Evolutionary conservation across 495 filamentous ascomycete species (phyloP).

Genomic region (Penicillium bialowiezense): DNA sequence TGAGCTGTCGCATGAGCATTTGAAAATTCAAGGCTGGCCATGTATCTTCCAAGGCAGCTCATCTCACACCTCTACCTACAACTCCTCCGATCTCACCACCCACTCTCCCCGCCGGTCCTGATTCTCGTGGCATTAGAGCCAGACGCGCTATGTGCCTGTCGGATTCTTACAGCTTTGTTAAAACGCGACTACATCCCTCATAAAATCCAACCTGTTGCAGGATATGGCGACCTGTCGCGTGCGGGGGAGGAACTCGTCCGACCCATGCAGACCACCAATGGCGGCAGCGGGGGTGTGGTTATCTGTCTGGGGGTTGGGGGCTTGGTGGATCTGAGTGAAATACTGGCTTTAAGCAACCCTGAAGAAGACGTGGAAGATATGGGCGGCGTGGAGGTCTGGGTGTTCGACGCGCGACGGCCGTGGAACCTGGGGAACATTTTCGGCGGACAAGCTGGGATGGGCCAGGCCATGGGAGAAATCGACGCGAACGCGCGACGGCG

Average conservation of each 20-base stretch:
- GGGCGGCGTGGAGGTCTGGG: conserved; percentile 86
- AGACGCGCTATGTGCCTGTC: conserved; percentile 92
- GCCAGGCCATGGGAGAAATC: conserved; percentile 42
- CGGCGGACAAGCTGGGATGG: conserved; percentile 58
- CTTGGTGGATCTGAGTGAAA: conserved; percentile 75
- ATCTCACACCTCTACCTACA: conserved; percentile 88
- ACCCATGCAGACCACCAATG: conserved; percentile 77
- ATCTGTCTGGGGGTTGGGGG: conserved; percentile 92
- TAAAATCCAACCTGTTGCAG: conserved; percentile 91
- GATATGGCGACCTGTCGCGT: conserved; percentile 84
- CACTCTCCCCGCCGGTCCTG: conserved; percentile 84
- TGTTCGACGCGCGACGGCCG: conserved; percentile 84
- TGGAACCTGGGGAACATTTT: conserved; percentile 97
- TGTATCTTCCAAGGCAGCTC: conserved; percentile 92
- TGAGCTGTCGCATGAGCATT: conserved; percentile 20
- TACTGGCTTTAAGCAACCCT: conserved; percentile 60
- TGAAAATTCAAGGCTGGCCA: conserved; percentile 39
- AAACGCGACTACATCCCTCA: conserved; percentile 98
- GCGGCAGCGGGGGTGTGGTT: conserved; percentile 80
- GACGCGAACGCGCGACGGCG: conserved; percentile 52
- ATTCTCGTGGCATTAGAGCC: conserved; percentile 91
- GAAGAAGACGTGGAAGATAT: conserved; percentile 57
- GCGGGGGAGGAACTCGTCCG: conserved; percentile 71
- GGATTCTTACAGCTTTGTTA: conserved; percentile 84
- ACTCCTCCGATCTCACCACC: conserved; percentile 75